Base-by-base conservation (phyloP, 257 asterid species). In the Scutellaria minor region DNA sequence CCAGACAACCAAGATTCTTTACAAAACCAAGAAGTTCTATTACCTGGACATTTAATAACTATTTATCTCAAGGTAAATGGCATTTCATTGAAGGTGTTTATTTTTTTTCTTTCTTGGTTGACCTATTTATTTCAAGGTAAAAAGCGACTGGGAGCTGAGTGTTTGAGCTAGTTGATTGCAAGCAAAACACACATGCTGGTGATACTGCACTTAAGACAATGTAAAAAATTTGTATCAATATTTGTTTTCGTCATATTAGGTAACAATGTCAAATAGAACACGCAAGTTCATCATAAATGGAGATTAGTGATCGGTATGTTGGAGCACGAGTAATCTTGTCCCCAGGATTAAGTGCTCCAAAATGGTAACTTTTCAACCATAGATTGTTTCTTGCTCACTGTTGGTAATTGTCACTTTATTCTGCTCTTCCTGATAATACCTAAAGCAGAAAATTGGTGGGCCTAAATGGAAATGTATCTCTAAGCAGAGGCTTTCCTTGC, bases 21-120 rank as follows among this genome's bases (percentile, higher is more conserved):
- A 77, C 99, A 95, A 83, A 87, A 95, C 80, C 99, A 95, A 64
- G 98, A 95, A 87, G 94, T 90, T 75, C 64, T 95, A 81, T 79
- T 95, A 73, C 99, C 98, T 66, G 99, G 99, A 65, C 99, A 95
- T 81, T 83, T 95, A 75, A 87, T 95, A 58, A 88, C 93, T 66
- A 86, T 95, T 72, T 92, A 90, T 83, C 90, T 92, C 71, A 95
- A 95, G 99, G 99, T 95, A 71, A 61, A 24, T 64, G 51, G 61
- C 12, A 50, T 61, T 51, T 65, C 48, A 20, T 64, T 50, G 68
- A 64, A 45, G 60, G 22, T 57, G 47, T n/a, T 61, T 50, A 62
- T 20, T 55, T 5, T 31, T 31, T 10, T 8, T 12, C 7, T 22
- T 40, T 31, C 3, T 31, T 31, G 5, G 37, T 6, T 35, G 66